Percentiles rank a stretch among this genome's conserved stretches.
phyloP scores from a whole-genome alignment of 208 protist species.

The Acanthamoeba royreba region DNA sequence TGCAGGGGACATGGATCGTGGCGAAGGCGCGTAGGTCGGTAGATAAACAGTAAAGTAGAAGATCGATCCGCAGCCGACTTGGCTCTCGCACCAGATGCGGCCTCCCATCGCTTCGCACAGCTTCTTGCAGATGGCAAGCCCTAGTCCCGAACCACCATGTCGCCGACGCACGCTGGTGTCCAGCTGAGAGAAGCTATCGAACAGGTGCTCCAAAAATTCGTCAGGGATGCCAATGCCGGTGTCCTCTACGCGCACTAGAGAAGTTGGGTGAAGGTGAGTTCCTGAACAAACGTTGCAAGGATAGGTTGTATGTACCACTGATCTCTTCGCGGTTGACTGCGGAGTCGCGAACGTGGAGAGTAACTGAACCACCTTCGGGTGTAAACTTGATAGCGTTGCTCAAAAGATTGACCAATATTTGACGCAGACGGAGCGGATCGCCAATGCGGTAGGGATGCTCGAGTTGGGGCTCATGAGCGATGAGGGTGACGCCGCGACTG shows the following conservation, averaged over 20 bases:
- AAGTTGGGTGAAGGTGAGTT: too few species aligned
- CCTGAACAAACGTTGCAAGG: too few species aligned
- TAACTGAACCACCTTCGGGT: neutral
- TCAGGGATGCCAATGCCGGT: neutral
- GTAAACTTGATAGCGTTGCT: constrained; percentile 56
- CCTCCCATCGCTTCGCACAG: neutral
- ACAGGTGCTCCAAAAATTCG: neutral
- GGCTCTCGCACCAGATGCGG: neutral
- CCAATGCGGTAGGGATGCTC: neutral
- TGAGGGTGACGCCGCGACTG: neutral
- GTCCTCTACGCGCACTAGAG: neutral
- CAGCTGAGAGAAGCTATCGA: neutral
- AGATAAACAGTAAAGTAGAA: neutral
- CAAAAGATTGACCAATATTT: constrained; percentile 43
- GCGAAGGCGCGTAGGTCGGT: too few species aligned
- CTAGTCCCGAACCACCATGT: constrained; percentile 39
- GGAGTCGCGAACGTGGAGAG: neutral
- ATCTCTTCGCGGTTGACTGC: neutral
- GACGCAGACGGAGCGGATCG: constrained; percentile 34
- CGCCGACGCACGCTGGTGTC: neutral
- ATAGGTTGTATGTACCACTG: too few species aligned
- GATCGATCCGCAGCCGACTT: neutral
- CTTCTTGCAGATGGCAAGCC: neutral
- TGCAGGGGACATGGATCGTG: too few species aligned
- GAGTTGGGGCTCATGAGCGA: neutral